Evolutionary conservation across 2,329 filamentous ascomycete genomes (phyloP), one percentile per base, ranked within the genome.

Genomic region (Fusarium oligoseptatum): DNA sequence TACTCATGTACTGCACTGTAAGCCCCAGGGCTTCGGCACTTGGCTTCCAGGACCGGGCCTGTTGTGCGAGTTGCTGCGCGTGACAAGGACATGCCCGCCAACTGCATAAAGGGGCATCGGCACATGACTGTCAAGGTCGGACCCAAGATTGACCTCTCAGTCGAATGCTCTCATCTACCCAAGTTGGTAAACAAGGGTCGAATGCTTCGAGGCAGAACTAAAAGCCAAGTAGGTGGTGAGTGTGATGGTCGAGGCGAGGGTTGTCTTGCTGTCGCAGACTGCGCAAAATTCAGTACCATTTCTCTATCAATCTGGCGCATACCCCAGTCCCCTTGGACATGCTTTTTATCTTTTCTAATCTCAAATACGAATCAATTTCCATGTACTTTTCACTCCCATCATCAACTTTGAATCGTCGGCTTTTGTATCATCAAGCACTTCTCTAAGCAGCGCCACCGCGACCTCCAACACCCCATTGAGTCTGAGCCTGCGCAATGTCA

Each of bases 391-490:
- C 22, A 27, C 17, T 4, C 2, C 45, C 43, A 22, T 50, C 45
- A 10, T 50, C 45, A 27, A 17, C 45, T 50, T 27, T 50, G 43
- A 24, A 52, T n/a, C 9, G 15, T 29, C 17, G 27, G 5, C 6
- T 20, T 52, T 52, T 52, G 17, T 6, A 52, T 52, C 10, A n/a
- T 17, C 36, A 37, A 45, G 14, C n/a, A 11, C 29, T n/a, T 36
- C 41, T 48, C 43, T 48, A 68, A 34, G 60, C 55, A 22, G 61
- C 29, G n/a, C 52, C 67, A 62, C 67, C 70, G 22, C 64, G 64
- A 22, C 74, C 74, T 37, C 73, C 74, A 75, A n/a, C 72, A 48
- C 72, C 74, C 66, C 66, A 75, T 39, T 76, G 60, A 15, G 66
- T 68, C 68, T 73, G 70, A 37, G 74, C 72, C 39, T 70, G 20